Base-by-base conservation (phyloP, 192 early-diverging fungal species). In the Podila verticillata region DNA sequence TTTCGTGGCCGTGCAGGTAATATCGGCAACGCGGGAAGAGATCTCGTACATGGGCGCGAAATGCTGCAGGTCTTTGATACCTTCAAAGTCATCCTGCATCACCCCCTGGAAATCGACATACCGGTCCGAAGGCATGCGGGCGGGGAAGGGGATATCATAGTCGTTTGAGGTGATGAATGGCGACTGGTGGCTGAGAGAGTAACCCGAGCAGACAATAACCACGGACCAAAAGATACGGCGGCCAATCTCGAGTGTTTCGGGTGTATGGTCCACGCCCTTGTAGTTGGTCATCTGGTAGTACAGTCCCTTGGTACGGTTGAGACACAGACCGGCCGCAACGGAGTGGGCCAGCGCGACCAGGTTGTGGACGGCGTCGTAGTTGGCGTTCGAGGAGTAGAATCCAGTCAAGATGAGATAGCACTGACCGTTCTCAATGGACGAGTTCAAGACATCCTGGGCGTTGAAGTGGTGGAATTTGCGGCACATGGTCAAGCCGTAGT, bases 11-110 rank as follows among this genome's bases (percentile, higher is more conserved):
- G 70, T 80, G 56, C 75, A 80, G 32, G 75, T 68, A 44, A 80
- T 80, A 34, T 80, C 75, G 20, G 75, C 69, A 19, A 80, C 44
- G 28, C 54, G 51, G 8, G 75, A 72, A 1, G 51, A 36, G 54
- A 80, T 80, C 44, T 80, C 75, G 47, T 72, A 80, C 75, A 80
- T 67, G 32, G 70, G 75, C 5, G 64, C 75, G 31, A 80, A 80
- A 19, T 80, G 65, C 4, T 56, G 34, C 0, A 80, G 61, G 57
- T 80, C 51, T 22, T 72, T 48, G 65, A 80, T 80, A 22, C 75
- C 75, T 9, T 66, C 75, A 64, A 68, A 80, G 29, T 80, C 75
- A 36, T 80, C 75, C 17, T 80, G 70, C 44, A 48, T 48, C 7
- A 56, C 30, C 1, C 69, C 69, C 22, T 58, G 35, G 61, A 68